These are phyloP conservation scores for Globisporangium cederbergense DNA, from an alignment of 352 stramenopile genomes.

Conservation along the genomic window DNA sequence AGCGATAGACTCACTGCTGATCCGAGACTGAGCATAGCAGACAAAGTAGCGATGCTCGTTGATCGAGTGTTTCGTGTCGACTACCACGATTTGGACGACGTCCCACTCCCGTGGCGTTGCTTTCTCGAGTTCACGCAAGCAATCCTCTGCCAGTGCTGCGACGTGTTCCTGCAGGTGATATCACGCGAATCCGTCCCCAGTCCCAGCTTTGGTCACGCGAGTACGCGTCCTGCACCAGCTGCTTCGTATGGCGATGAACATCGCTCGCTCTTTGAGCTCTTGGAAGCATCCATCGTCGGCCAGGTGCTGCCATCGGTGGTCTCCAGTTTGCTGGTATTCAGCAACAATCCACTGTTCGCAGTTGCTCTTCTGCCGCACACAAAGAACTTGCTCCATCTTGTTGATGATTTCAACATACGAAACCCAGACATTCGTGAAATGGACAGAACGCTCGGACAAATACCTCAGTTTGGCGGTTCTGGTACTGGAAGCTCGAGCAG, in stretches of 20 bases:
- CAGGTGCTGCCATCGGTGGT: conserved; percentile 51
- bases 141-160: conserved; percentile 26
- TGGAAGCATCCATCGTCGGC: conserved; percentile 48
- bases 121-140: conserved; percentile 42
- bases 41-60: conserved; percentile 22
- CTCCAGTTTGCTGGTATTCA: conserved; percentile 60
- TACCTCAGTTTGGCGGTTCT: background rate
- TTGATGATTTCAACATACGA: conserved; percentile 47
- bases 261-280: conserved; percentile 17
- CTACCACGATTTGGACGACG: conserved; percentile 14
- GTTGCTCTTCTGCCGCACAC: conserved; percentile 37
- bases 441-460: conserved; percentile 32
- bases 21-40: conserved; percentile 14
- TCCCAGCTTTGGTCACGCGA: conserved; percentile 20
- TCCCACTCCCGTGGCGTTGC: conserved; percentile 41
- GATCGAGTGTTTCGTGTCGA: conserved; percentile 39
- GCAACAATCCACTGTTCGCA: conserved; percentile 49
- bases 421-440: conserved; percentile 12
- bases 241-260: background rate
- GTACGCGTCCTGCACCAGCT: background rate
- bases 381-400: conserved; percentile 37
- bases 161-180: conserved; percentile 29
- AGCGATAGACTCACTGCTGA: conserved; percentile 1
- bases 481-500: background rate
- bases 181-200: conserved; percentile 26